Base-by-base conservation (phyloP, 2,329 filamentous ascomycete species). In the Rutstroemia sp. region DNA sequence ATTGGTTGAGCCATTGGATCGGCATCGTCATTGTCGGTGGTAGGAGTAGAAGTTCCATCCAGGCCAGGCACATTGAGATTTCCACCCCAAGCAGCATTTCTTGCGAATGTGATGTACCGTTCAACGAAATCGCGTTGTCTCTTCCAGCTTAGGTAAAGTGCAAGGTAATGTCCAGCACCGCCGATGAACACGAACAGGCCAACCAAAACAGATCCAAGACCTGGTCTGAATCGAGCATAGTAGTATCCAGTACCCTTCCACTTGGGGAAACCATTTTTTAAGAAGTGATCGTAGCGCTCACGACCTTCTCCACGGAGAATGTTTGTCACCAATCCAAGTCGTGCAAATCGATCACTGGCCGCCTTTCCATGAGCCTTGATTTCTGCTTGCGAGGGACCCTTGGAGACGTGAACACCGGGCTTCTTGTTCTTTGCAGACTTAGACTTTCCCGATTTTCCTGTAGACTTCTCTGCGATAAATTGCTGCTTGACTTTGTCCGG, bases 201-300 rank as follows among this genome's bases (percentile, higher is more conserved):
- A 25, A 86, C 59, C 51, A 97, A 73, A 47, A 96, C 94, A 14
- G 88, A 88, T 58, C 89, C 90, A 46, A 97, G 77, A 8, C 94
- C 94, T 1, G 94, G 94, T 19, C 94, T 83, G 79, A 92, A 96
- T 57, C 94, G 86, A 67, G 84, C 85, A 77, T 99, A 99, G 80
- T 97, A 99, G 80, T 99, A 99, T 60, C 94, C 92, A 46, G 92
- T 96, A 57, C 94, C 94, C 76, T 92, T 92, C 94, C 94, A 99
- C 56, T 83, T 83, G 34, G 94, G 94, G 76, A 99, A 99, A 60
- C 94, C 94, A 73, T 97, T 91, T 71, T 77, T 75, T 59, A 97
- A 74, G 76, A 97, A 99, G 72, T 96, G 87, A 71, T 99, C 92
- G 73, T 99, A 99, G 61, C 94, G 87, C 64, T 89, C 88, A 61